phyloP scores from a whole-genome alignment of 306 rosid genomes.

The Bauhinia variegata region DNA sequence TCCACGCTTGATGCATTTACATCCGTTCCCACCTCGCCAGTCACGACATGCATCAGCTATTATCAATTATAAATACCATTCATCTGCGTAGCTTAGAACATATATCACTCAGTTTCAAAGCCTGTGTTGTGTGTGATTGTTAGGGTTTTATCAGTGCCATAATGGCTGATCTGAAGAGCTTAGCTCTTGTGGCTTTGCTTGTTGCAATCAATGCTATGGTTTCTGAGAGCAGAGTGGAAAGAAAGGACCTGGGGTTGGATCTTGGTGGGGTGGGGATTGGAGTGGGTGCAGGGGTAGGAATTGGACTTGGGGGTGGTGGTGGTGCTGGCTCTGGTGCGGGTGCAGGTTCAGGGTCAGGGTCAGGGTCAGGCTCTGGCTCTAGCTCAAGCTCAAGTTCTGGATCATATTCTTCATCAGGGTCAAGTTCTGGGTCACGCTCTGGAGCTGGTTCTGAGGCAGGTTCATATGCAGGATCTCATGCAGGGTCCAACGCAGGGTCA shows the following conservation, averaged over 20 bases:
- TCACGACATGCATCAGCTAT: too few species aligned
- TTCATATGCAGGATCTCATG: slow-evolving; percentile 49
- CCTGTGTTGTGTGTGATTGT: not conserved
- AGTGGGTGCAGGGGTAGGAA: slow-evolving; percentile 56
- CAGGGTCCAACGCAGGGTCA: slow-evolving; percentile 40
- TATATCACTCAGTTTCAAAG: not conserved
- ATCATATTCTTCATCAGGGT: slow-evolving; percentile 40
- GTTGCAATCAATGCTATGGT: slow-evolving; percentile 36
- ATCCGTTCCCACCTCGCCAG: slow-evolving; percentile 22
- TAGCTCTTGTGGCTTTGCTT: slow-evolving; percentile 49
- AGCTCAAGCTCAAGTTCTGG: slow-evolving; percentile 27
- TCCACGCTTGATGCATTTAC: slow-evolving; percentile 32
- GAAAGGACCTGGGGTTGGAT: slow-evolving; percentile 68
- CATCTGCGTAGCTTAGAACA: slow-evolving; percentile 25
- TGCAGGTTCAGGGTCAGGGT: slow-evolving; percentile 39
- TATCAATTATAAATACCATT: slow-evolving; percentile 40
- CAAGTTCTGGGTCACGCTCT: slow-evolving; percentile 48
- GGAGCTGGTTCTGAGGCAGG: slow-evolving; percentile 50
- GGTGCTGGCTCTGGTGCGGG: slow-evolving; percentile 58
- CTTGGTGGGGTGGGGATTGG: slow-evolving; percentile 69
- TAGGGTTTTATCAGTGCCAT: not conserved
- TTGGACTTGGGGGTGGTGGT: slow-evolving; percentile 56
- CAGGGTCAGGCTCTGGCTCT: slow-evolving; percentile 37
- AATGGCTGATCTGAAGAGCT: slow-evolving; percentile 32
- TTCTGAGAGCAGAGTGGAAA: slow-evolving; percentile 55